phyloP scores from a whole-genome alignment of 2,329 filamentous ascomycete species.

The Aspergillus thermomutatus region DNA sequence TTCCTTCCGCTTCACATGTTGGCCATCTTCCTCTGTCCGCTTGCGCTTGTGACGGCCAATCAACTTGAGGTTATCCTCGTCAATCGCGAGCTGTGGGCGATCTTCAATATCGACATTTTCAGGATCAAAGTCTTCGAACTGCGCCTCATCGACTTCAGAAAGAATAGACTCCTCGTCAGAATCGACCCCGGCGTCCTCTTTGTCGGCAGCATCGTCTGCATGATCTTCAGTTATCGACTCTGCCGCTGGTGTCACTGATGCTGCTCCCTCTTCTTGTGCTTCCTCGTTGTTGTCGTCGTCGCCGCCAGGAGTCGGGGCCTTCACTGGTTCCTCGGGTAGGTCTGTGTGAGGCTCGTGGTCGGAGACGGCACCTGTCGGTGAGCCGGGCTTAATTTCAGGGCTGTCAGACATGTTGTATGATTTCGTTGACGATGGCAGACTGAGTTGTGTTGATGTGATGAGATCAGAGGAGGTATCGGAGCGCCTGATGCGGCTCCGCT shows the following conservation, averaged over 20 bases:
- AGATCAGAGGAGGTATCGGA: conserved; percentile 8
- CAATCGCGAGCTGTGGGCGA: conserved; percentile 56
- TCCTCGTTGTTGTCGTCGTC: conserved; percentile 17
- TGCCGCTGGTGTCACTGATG: conserved; percentile 11
- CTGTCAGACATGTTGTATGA: conserved; percentile 36
- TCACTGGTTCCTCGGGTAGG: conserved; percentile 21
- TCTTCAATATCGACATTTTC: conserved; percentile 60
- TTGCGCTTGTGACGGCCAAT: conserved; percentile 64
- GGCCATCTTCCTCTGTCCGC: conserved; percentile 60
- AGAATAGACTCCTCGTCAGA: conserved; percentile 61
- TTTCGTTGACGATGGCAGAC: not conserved
- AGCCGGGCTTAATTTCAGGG: conserved; percentile 28
- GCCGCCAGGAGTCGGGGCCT: conserved; percentile 25
- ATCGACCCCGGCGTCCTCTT: conserved; percentile 36
- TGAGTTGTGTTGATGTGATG: not conserved
- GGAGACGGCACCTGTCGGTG: conserved; percentile 15
- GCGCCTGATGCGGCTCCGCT: conserved; percentile 1
- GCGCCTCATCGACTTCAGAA: conserved; percentile 62
- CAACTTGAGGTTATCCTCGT: conserved; percentile 59
- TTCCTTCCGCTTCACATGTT: conserved; percentile 67
- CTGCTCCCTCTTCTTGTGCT: conserved; percentile 3
- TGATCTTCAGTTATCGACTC: conserved; percentile 22
- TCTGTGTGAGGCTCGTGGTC: conserved; percentile 2
- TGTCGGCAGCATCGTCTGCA: conserved; percentile 16
- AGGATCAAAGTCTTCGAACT: conserved; percentile 64